Percentiles rank a stretch among this genome's conserved stretches.
These are phyloP conservation scores for Cutaneotrichosporon mucoides DNA, from an alignment of 1,284 basidiomycete species.

Conservation along the genomic window DNA sequence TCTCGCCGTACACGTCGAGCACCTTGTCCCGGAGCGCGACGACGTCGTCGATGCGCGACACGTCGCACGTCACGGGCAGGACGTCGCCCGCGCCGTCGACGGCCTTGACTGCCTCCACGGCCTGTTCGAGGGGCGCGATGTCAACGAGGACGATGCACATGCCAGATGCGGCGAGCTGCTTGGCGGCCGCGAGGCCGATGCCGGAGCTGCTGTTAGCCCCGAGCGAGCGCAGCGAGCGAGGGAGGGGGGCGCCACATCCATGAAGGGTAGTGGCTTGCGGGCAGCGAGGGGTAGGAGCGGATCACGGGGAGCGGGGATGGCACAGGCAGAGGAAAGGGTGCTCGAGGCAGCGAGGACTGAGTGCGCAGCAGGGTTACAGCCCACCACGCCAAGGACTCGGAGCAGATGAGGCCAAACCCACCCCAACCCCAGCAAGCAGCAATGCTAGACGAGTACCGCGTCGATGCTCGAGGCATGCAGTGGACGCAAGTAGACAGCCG, in stretches of 20 bases:
- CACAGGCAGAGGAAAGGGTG: too few species aligned
- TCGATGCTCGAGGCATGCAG: too few species aligned
- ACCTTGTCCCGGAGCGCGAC: slow-evolving; percentile 67
- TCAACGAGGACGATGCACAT: slow-evolving; percentile 84
- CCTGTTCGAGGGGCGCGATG: slow-evolving; percentile 53
- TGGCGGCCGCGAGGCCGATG: slow-evolving; percentile 77
- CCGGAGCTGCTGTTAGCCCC: slow-evolving; percentile 50
- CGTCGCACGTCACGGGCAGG: slow-evolving; percentile 67
- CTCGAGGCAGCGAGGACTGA: too few species aligned
- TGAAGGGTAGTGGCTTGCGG: too few species aligned
- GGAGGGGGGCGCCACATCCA: background rate
- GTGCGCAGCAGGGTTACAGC: too few species aligned
- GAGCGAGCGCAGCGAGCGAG: background rate
- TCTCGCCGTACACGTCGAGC: slow-evolving; percentile 84
- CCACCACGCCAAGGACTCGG: too few species aligned
- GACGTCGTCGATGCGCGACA: slow-evolving; percentile 68
- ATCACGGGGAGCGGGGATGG: too few species aligned
- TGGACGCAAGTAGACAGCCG: too few species aligned
- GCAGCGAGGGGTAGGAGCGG: too few species aligned
- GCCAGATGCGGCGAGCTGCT: slow-evolving; percentile 65
- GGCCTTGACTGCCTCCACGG: slow-evolving; percentile 59
- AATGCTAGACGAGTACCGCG: too few species aligned
- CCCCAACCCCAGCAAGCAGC: too few species aligned
- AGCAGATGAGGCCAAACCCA: too few species aligned
- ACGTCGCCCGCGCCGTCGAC: slow-evolving; percentile 56